These are phyloP conservation scores for Colletotrichum echinochloae DNA, from an alignment of 2,329 filamentous ascomycete species.

Conservation along the genomic window DNA sequence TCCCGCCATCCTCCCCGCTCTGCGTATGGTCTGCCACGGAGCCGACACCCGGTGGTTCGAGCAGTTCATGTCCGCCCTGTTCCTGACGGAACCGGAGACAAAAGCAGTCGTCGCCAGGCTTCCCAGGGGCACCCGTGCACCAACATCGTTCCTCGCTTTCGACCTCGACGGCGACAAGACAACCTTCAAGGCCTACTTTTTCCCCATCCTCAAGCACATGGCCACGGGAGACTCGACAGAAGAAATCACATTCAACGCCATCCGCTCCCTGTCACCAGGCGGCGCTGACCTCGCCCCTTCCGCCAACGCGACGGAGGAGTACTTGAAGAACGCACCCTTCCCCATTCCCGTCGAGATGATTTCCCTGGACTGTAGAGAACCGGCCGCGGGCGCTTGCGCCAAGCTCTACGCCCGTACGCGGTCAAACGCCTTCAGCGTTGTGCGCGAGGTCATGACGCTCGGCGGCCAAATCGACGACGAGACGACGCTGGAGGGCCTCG, in stretches of 20 bases:
- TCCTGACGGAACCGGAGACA: slow-evolving; percentile 41
- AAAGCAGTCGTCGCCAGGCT: slow-evolving; percentile 33
- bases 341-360: slow-evolving; percentile 45
- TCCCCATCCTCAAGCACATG: slow-evolving; percentile 45
- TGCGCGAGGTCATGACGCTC: slow-evolving; percentile 44
- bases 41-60: slow-evolving; percentile 43
- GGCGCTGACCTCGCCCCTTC: slow-evolving; percentile 41
- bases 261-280: slow-evolving; percentile 43
- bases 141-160: slow-evolving; percentile 45
- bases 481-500: slow-evolving; percentile 43
- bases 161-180: slow-evolving; percentile 44
- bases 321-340: slow-evolving; percentile 41
- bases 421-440: slow-evolving; percentile 44
- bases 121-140: slow-evolving; percentile 41
- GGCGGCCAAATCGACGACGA: slow-evolving; percentile 43
- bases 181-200: slow-evolving; percentile 45
- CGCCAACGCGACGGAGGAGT: slow-evolving; percentile 42
- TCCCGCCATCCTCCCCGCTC: slow-evolving; percentile 33
- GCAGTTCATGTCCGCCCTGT: slow-evolving; percentile 43
- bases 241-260: slow-evolving; percentile 42
- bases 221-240: slow-evolving; percentile 43
- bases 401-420: slow-evolving; percentile 46
- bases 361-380: slow-evolving; percentile 46
- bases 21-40: slow-evolving; percentile 24
- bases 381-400: slow-evolving; percentile 44